Conservation (phyloP, 306 rosid species). For the Fragaria vesca region DNA sequence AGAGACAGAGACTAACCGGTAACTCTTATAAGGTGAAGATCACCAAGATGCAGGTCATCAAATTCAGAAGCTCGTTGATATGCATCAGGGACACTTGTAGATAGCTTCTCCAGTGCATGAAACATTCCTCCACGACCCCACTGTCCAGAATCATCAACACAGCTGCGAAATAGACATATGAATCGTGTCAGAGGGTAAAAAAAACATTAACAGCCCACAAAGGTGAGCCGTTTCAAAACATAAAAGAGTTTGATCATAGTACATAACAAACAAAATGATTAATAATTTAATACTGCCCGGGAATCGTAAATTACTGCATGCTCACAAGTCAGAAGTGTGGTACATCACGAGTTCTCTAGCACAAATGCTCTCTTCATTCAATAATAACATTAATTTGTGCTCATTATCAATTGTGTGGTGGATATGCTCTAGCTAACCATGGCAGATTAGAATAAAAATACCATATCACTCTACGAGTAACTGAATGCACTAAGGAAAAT, state of each 20-base stretch:
- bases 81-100: slow-evolving; percentile 57
- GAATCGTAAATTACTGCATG: neutral
- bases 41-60: slow-evolving; percentile 89
- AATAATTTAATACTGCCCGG: neutral
- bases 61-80: slow-evolving; percentile 82
- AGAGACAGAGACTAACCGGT: slow-evolving; percentile 49
- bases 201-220: neutral
- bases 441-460: neutral
- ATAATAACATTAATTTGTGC: neutral
- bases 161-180: slow-evolving; percentile 42
- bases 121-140: slow-evolving; percentile 98
- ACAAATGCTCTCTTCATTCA: neutral
- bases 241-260: neutral
- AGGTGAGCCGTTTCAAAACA: neutral
- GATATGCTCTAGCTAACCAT: neutral
- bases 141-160: slow-evolving; percentile 84
- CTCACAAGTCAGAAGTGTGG: neutral
- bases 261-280: neutral
- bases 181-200: slow-evolving; percentile 15
- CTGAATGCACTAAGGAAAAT: neutral
- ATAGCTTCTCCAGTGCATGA: slow-evolving; percentile 71
- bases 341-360: neutral
- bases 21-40: slow-evolving; percentile 77
- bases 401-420: neutral
- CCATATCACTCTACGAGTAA: neutral